Conservation (phyloP, 805 yeast genomes). For the Candida koratica region DNA sequence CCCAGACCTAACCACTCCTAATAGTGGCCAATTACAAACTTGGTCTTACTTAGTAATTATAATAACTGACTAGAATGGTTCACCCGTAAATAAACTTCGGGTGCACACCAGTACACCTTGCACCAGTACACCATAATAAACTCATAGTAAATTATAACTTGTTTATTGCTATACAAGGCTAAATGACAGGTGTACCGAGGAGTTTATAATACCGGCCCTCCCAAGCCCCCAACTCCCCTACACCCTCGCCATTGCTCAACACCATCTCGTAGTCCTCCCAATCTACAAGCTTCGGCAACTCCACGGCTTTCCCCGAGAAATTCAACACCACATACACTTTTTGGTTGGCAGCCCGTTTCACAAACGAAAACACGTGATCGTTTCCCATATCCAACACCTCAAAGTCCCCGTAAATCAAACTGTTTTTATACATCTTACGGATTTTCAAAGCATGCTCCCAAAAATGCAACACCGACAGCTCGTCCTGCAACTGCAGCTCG, state of each 20-base stretch:
- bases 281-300: conserved; percentile 19
- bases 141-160: too few relatives aligned
- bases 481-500: conserved; percentile 41
- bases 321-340: conserved; percentile 40
- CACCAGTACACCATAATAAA: too few relatives aligned
- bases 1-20: too few relatives aligned
- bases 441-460: conserved; percentile 41
- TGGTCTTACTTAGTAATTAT: too few relatives aligned
- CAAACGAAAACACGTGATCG: conserved; percentile 37
- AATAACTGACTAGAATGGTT: too few relatives aligned
- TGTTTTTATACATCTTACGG: conserved; percentile 43
- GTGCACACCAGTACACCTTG: too few relatives aligned
- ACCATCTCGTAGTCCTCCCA: conserved; percentile 17
- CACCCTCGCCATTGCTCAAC: conserved; percentile 25
- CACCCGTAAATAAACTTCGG: too few relatives aligned
- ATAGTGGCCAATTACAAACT: too few relatives aligned
- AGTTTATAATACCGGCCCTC: conserved; percentile 38
- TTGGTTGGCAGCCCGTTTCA: conserved; percentile 29
- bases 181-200: too few relatives aligned
- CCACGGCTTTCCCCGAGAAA: conserved; percentile 31
- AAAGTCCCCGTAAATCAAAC: conserved; percentile 45
- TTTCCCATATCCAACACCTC: conserved; percentile 42
- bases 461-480: conserved; percentile 42
- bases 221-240: conserved; percentile 32
- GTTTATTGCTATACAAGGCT: too few relatives aligned